Conservation (phyloP, 805 yeast species). For the Saturnispora sekii region DNA sequence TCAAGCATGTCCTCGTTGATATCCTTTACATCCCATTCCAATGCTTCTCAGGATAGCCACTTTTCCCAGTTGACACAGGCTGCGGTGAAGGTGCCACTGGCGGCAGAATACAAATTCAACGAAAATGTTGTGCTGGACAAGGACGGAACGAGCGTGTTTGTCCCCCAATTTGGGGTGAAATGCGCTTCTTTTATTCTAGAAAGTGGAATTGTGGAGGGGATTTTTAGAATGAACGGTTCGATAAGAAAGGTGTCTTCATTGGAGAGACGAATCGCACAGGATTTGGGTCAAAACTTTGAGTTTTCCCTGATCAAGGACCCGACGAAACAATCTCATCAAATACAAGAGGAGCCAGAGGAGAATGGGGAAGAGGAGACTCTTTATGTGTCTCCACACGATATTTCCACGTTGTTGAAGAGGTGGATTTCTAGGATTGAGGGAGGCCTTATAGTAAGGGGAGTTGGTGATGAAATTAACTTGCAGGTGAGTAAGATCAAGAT, state of each 20-base stretch:
- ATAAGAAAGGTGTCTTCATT: conserved; percentile 25
- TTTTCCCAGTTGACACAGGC: background rate
- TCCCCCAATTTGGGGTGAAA: conserved; percentile 26
- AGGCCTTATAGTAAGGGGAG: conserved; percentile 22
- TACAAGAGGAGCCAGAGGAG: conserved; percentile 7
- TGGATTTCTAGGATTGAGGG: conserved; percentile 26
- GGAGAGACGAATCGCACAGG: conserved; percentile 20
- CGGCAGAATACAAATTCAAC: background rate
- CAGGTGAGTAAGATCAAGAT: conserved; percentile 10
- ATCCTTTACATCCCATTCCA: conserved; percentile 5
- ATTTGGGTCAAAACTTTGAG: conserved; percentile 14
- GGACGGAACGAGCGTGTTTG: conserved; percentile 2
- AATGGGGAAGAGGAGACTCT: background rate
- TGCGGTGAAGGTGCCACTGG: background rate
- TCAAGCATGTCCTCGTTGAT: conserved; percentile 6
- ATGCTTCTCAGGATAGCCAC: background rate
- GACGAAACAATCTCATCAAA: background rate
- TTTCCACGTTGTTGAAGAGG: conserved; percentile 29
- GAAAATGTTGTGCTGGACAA: background rate
- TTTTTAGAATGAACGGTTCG: conserved; percentile 30
- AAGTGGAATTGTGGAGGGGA: conserved; percentile 24
- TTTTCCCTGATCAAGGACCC: conserved; percentile 8
- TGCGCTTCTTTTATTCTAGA: conserved; percentile 23
- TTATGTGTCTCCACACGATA: conserved; percentile 25
- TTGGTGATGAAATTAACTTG: conserved; percentile 14